Conservation (phyloP, 768 basidiomycete species). For the Cystofilobasidium ferigula region DNA sequence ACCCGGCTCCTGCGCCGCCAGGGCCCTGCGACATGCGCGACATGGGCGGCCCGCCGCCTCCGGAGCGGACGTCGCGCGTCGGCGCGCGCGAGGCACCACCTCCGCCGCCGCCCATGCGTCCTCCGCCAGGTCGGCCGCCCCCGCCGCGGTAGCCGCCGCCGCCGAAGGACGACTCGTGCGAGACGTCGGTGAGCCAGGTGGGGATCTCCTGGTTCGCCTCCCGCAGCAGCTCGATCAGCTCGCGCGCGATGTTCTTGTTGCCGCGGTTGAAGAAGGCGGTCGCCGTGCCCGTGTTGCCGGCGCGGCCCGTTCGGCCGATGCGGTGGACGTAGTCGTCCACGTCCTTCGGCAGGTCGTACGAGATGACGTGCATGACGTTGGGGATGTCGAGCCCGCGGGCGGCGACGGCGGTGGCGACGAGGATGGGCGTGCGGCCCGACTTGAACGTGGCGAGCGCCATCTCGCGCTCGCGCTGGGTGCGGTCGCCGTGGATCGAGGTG, state of each 20-base stretch:
- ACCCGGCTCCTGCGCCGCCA: neutral
- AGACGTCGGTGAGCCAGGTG: conserved; percentile 74
- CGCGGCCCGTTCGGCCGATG: conserved; percentile 58
- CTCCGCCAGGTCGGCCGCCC: no score
- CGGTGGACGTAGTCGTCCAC: conserved; percentile 85
- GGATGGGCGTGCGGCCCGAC: conserved; percentile 82
- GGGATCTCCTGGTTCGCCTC: conserved; percentile 97
- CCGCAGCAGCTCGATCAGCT: conserved; percentile 80
- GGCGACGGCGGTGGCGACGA: conserved; percentile 97
- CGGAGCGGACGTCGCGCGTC: neutral
- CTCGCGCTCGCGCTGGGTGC: conserved; percentile 95
- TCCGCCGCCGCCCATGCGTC: conserved; percentile 44
- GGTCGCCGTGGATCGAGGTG: conserved; percentile 96
- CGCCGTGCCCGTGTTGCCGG: conserved; percentile 88
- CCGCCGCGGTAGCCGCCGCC: conserved; percentile 48
- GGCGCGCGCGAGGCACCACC: conserved; percentile 10
- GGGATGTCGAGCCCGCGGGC: conserved; percentile 99
- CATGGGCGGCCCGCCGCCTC: neutral
- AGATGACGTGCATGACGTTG: conserved; percentile 96
- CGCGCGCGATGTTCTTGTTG: conserved; percentile 82
- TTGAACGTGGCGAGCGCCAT: conserved; percentile 90
- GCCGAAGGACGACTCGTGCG: conserved; percentile 54
- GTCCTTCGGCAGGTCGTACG: conserved; percentile 59
- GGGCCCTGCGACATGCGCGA: neutral
- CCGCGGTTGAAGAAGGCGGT: conserved; percentile 81